Conservation (phyloP, 2,329 filamentous ascomycete species). For the Monosporascus sp. region DNA sequence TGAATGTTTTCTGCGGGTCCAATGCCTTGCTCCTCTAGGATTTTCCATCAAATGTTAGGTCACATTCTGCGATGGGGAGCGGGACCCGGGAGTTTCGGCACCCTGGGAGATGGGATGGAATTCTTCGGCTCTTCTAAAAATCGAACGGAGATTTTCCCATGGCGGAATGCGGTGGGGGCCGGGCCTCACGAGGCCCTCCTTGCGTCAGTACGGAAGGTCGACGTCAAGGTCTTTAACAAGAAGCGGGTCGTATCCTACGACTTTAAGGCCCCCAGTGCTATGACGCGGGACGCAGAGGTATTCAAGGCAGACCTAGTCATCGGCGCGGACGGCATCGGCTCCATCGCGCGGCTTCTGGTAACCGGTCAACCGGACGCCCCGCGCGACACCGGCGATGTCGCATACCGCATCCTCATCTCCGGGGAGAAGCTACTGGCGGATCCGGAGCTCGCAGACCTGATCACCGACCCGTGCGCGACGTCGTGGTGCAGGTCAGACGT, state of each 20-base stretch:
- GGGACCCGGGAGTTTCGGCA: background rate
- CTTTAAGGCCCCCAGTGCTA: conserved; percentile 11
- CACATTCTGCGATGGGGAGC: background rate
- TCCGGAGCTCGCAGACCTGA: conserved; percentile 19
- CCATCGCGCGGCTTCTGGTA: conserved; percentile 17
- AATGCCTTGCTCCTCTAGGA: conserved; percentile 1
- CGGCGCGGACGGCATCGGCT: conserved; percentile 22
- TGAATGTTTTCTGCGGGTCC: conserved; percentile 4
- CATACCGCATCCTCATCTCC: conserved; percentile 29
- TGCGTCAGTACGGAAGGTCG: conserved; percentile 19
- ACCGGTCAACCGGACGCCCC: conserved; percentile 20
- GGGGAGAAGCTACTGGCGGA: conserved; percentile 20
- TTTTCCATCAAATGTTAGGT: conserved; percentile 3
- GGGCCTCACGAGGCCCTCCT: conserved; percentile 29
- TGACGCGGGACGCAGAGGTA: conserved; percentile 17
- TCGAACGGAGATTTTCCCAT: conserved; percentile 1
- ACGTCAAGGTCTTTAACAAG: conserved; percentile 17
- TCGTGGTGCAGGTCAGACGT: conserved; percentile 30
- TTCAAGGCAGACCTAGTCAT: conserved; percentile 16
- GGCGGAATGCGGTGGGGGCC: conserved; percentile 9
- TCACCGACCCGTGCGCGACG: conserved; percentile 24
- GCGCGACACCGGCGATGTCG: conserved; percentile 28
- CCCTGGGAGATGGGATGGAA: background rate
- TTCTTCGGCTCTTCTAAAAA: conserved; percentile 1
- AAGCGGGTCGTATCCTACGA: conserved; percentile 21